Percentiles rank a stretch among this genome's conserved stretches.
These are phyloP conservation scores for Stenogyne calaminthoides DNA, from an alignment of 305 asterid genomes.

Conservation along the genomic window DNA sequence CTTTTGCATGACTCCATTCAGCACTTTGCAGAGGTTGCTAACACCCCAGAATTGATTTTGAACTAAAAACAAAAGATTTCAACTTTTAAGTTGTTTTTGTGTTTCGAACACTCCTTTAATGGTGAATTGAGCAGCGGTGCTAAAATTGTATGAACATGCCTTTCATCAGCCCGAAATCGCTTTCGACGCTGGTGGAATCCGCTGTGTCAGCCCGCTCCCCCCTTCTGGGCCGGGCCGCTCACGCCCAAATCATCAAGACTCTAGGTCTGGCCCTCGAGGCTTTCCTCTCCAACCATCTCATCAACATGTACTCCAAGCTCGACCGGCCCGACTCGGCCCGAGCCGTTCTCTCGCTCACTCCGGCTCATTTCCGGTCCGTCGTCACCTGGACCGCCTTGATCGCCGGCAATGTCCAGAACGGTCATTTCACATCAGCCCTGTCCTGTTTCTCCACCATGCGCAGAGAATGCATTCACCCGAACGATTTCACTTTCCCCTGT, in stretches of 20 bases:
- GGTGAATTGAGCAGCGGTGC: constrained; percentile 1
- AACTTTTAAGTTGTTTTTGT: no score
- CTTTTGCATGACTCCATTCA: no score
- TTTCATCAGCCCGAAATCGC: constrained; percentile 49
- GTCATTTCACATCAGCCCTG: constrained; percentile 58
- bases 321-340: constrained; percentile 57
- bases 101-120: no score
- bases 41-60: not conserved
- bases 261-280: constrained; percentile 48
- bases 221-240: constrained; percentile 63
- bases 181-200: constrained; percentile 60
- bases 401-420: constrained; percentile 78
- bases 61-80: not conserved
- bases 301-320: constrained; percentile 87
- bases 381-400: constrained; percentile 91
- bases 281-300: constrained; percentile 71
- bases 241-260: constrained; percentile 51
- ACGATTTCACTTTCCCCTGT: constrained; percentile 87
- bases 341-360: constrained; percentile 53
- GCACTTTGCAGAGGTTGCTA: not conserved
- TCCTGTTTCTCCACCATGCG: constrained; percentile 59
- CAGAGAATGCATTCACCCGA: constrained; percentile 60
- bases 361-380: constrained; percentile 65
- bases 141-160: constrained; percentile 34
- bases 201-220: constrained; percentile 60